Percentiles rank a stretch among this genome's conserved stretches.
Conservation (phyloP, 2,329 filamentous ascomycete species). For the Colletotrichum brevisporum region DNA sequence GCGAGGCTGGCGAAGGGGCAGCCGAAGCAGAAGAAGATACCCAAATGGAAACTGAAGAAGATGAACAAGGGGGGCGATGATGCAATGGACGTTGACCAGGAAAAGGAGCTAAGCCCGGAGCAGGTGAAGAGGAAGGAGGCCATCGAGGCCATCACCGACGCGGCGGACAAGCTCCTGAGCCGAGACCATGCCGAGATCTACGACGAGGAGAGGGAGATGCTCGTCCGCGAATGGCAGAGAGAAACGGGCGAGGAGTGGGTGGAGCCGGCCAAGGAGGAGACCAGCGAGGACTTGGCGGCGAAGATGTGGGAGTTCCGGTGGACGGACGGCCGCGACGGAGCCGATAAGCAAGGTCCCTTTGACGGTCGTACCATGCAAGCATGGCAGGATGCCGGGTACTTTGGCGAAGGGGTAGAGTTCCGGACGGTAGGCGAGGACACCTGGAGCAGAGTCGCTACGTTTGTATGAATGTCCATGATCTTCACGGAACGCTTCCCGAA, state of each 20-base stretch:
- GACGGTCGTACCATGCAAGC: conserved; percentile 88
- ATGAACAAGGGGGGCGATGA: conserved; percentile 67
- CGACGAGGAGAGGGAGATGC: conserved; percentile 85
- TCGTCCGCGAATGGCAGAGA: conserved; percentile 85
- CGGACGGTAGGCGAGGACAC: conserved; percentile 68
- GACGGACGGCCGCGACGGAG: conserved; percentile 88
- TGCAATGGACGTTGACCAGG: conserved; percentile 79
- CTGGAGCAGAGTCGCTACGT: conserved; percentile 67
- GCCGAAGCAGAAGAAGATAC: conserved; percentile 68
- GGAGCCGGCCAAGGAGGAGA: conserved; percentile 56
- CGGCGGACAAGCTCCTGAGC: conserved; percentile 87
- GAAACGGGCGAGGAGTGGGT: conserved; percentile 92
- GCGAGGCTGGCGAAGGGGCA: conserved; percentile 82
- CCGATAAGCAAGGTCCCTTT: conserved; percentile 86
- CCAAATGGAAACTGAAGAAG: conserved; percentile 80
- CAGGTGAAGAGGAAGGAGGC: conserved; percentile 78
- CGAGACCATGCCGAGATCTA: conserved; percentile 92
- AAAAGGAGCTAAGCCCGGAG: conserved; percentile 74
- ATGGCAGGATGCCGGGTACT: conserved; percentile 94
- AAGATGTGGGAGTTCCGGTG: conserved; percentile 92
- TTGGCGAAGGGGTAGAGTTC: conserved; percentile 90
- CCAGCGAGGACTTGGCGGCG: conserved; percentile 45
- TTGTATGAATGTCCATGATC: conserved; percentile 50
- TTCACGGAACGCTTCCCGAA: background rate
- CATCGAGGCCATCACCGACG: conserved; percentile 88